Conservation (phyloP, 192 early-diverging fungal species). For the Bifiguratus adelaidae region DNA sequence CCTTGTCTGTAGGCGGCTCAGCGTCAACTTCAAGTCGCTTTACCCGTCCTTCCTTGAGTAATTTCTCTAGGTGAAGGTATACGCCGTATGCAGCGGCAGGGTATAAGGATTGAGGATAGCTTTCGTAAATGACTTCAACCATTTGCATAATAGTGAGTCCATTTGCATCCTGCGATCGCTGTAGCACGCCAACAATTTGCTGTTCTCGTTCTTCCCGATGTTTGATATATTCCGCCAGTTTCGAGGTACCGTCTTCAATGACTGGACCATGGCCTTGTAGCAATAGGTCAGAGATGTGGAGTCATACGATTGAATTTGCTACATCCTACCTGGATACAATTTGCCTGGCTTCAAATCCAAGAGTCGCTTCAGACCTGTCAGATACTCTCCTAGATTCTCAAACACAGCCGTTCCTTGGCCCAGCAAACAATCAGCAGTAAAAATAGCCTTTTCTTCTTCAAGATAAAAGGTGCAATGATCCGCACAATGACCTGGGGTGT, state of each 20-base stretch:
- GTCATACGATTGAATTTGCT: no score
- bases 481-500: constrained; percentile 74
- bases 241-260: constrained; percentile 47
- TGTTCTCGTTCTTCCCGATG: constrained; percentile 69
- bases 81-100: constrained; percentile 37
- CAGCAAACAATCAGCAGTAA: constrained; percentile 75
- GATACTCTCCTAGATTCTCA: constrained; percentile 56
- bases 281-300: constrained; percentile 26
- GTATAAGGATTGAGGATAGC: constrained; percentile 36
- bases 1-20: no score
- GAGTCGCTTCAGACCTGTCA: constrained; percentile 49
- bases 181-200: constrained; percentile 51
- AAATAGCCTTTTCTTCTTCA: constrained; percentile 52
- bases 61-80: constrained; percentile 41
- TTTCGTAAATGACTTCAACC: constrained; percentile 37
- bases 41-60: constrained; percentile 35
- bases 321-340: constrained; percentile 35
- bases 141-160: constrained; percentile 34
- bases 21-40: no score
- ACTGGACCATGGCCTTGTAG: constrained; percentile 78
- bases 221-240: constrained; percentile 63
- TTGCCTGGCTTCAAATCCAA: constrained; percentile 19
- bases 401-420: constrained; percentile 80
- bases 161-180: background rate
- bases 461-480: constrained; percentile 72